Evolutionary conservation across 495 filamentous ascomycete species (phyloP).

Genomic region (Darksidea phi): DNA sequence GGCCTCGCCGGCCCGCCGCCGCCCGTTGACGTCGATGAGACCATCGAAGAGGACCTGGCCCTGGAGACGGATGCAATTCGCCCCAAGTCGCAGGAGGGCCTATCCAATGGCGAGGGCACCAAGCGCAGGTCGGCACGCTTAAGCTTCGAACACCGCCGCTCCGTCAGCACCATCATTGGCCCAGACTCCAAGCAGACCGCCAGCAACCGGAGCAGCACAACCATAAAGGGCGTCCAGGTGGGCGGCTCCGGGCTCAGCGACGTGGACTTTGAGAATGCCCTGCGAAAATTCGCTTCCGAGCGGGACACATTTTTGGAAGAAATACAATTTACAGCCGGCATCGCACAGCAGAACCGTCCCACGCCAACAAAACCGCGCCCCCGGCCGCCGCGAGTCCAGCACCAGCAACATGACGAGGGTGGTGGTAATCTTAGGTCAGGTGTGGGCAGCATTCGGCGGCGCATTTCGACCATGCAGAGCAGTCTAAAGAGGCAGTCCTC

Average conservation of each 20-base stretch:
- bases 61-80: constrained; percentile 49
- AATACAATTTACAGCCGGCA: constrained; percentile 83
- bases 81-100: constrained; percentile 52
- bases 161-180: constrained; percentile 62
- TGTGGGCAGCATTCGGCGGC: constrained; percentile 76
- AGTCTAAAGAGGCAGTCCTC: constrained; percentile 88
- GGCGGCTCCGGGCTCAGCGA: constrained; percentile 49
- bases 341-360: constrained; percentile 64
- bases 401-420: constrained; percentile 62
- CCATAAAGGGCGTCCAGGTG: constrained; percentile 62
- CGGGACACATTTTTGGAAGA: constrained; percentile 92
- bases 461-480: constrained; percentile 85
- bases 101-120: constrained; percentile 60
- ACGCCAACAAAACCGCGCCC: constrained; percentile 61
- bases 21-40: constrained; percentile 63
- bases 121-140: constrained; percentile 62
- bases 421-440: constrained; percentile 55
- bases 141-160: constrained; percentile 62
- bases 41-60: constrained; percentile 73
- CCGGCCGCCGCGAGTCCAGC: constrained; percentile 75
- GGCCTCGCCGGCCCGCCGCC: constrained; percentile 38
- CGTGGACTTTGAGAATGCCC: constrained; percentile 88
- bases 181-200: constrained; percentile 58
- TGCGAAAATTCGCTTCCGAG: constrained; percentile 91
- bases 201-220: constrained; percentile 81